Evolutionary conservation across 1,139 yeast species (phyloP).

Genomic region (Hansenula sp.): DNA sequence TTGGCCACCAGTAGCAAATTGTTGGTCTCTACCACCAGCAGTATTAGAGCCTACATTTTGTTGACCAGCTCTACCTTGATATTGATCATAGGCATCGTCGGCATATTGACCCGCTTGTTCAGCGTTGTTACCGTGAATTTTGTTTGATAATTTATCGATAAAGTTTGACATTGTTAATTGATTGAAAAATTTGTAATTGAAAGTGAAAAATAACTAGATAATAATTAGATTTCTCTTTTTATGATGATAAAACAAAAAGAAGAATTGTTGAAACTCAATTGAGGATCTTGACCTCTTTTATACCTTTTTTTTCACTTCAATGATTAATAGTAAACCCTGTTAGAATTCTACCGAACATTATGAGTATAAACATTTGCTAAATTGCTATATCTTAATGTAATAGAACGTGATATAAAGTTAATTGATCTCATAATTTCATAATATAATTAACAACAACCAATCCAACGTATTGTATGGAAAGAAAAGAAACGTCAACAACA

Average conservation of each 20-base stretch:
- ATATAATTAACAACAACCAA: no score
- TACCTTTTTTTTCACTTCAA: no score
- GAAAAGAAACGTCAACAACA: not conserved
- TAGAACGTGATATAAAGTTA: not conserved
- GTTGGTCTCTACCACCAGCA: conserved; percentile 3
- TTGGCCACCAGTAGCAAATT: conserved; percentile 8
- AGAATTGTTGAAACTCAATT: no score
- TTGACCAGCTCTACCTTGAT: conserved; percentile 13
- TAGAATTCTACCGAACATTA: no score
- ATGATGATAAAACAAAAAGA: not conserved
- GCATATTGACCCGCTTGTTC: conserved; percentile 1
- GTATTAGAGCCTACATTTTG: conserved; percentile 11
- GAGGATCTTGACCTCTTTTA: no score
- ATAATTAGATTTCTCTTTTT: not conserved
- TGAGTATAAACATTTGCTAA: not conserved
- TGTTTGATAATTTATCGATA: conserved; percentile 21
- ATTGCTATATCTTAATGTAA: conserved; percentile 1
- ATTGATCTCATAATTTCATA: no score
- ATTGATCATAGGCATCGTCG: conserved; percentile 1
- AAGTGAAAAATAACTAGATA: not conserved
- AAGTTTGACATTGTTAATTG: conserved; percentile 19
- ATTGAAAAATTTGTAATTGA: conserved; percentile 1
- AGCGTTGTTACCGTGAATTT: conserved; percentile 12
- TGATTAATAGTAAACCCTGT: not conserved
- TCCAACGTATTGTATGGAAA: not conserved